These are phyloP conservation scores for Cryptomeria japonica DNA, from an alignment of 75 land plant genomes.

Conservation along the genomic window DNA sequence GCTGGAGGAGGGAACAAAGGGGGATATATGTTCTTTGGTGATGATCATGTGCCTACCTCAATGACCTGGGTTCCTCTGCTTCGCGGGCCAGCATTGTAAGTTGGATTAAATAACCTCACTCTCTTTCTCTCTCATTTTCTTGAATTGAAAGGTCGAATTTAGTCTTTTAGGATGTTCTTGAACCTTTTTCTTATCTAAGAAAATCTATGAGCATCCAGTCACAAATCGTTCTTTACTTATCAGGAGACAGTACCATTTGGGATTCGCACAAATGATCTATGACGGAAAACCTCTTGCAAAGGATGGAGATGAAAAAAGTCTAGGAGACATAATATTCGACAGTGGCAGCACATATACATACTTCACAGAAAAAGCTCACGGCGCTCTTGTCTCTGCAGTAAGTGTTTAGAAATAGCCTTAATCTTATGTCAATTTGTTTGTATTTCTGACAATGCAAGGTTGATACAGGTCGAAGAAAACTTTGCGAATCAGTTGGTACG, in stretches of 20 bases:
- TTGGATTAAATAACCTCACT: neutral
- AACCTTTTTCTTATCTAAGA: neutral
- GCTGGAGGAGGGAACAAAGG: no score
- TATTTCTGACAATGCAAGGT: neutral
- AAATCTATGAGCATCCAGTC: neutral
- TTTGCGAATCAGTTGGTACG: constrained; percentile 42
- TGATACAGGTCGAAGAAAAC: constrained; percentile 49
- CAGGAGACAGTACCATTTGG: constrained; percentile 70
- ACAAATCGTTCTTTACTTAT: neutral
- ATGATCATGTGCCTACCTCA: no score
- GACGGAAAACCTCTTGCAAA: constrained; percentile 20
- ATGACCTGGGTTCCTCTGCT: constrained; percentile 9
- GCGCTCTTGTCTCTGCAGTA: constrained; percentile 47
- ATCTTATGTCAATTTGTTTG: neutral
- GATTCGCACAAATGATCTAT: constrained; percentile 38
- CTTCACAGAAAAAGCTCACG: constrained; percentile 47
- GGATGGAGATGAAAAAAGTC: constrained; percentile 18
- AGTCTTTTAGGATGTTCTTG: neutral
- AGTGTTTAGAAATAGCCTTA: constrained; percentile 12
- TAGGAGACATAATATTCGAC: constrained; percentile 57
- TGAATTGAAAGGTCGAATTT: neutral
- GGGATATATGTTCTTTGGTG: no score
- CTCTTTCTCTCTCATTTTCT: neutral
- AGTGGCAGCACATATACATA: constrained; percentile 95
- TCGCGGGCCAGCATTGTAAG: constrained; percentile 34